Conservation (phyloP, 352 stramenopile species). For the Peronosclerospora sorghi region DNA sequence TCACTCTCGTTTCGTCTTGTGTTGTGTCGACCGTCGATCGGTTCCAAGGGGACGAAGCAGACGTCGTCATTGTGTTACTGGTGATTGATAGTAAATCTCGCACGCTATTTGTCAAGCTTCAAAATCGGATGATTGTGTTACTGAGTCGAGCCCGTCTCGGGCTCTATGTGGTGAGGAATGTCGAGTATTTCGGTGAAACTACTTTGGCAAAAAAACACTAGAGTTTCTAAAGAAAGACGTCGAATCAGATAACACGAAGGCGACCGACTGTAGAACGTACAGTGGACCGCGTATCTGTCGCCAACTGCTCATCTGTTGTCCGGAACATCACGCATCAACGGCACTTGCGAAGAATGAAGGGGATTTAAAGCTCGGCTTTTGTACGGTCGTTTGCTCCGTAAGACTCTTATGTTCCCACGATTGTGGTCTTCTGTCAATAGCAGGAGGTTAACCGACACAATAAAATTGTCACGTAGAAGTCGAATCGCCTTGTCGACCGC, state of each 20-base stretch:
- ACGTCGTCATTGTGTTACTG: conserved; percentile 77
- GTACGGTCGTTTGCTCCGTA: conserved; percentile 44
- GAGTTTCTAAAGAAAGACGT: conserved; percentile 31
- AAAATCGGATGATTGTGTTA: conserved; percentile 85
- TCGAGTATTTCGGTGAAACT: conserved; percentile 66
- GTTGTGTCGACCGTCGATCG: conserved; percentile 78
- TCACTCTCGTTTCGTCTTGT: conserved; percentile 26
- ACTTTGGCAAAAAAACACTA: conserved; percentile 75
- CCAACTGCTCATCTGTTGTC: conserved; percentile 64
- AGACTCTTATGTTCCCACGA: conserved; percentile 44
- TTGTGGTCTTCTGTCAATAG: too few relatives aligned
- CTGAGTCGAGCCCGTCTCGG: conserved; percentile 74
- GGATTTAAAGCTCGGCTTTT: conserved; percentile 68
- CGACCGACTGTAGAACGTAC: conserved; percentile 28
- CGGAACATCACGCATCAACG: conserved; percentile 39
- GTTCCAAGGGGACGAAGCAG: conserved; percentile 84
- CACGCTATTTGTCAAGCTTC: conserved; percentile 76
- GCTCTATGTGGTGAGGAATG: conserved; percentile 80
- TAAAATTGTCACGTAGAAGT: conserved; percentile 39
- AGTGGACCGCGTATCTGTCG: conserved; percentile 32
- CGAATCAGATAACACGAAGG: conserved; percentile 26
- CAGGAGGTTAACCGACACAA: conserved; percentile 48
- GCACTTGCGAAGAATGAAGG: conserved; percentile 20
- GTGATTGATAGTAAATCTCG: conserved; percentile 83
- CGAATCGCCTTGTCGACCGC: conserved; percentile 51